phyloP scores from a whole-genome alignment of 257 asterid species.

The Solanum bulbocastanum region DNA sequence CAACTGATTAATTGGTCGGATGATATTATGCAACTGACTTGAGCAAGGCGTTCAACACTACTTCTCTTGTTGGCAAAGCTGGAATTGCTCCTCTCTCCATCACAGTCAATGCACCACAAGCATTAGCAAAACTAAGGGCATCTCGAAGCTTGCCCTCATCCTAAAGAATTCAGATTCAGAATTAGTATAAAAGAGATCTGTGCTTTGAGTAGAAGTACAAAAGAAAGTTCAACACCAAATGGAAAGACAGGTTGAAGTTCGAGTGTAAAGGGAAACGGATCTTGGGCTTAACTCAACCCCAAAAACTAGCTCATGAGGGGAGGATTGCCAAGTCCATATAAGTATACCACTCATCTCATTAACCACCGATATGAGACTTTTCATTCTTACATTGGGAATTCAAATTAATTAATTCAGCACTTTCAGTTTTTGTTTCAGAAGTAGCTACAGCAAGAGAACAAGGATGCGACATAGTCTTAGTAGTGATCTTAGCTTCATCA shows the following conservation, averaged over 20 bases:
- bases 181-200: background rate
- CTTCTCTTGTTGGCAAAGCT: slow-evolving; percentile 70
- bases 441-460: background rate
- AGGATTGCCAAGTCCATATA: background rate
- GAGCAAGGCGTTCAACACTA: slow-evolving; percentile 53
- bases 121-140: slow-evolving; percentile 80
- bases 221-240: background rate
- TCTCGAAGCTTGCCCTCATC: slow-evolving; percentile 69
- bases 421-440: background rate
- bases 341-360: background rate
- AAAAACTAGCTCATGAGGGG: background rate
- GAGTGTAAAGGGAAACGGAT: background rate
- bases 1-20: background rate
- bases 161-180: slow-evolving; percentile 18
- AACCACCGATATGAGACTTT: background rate
- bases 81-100: slow-evolving; percentile 96
- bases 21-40: slow-evolving; percentile 30
- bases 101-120: slow-evolving; percentile 91
- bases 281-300: background rate
- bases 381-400: background rate
- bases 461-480: background rate
- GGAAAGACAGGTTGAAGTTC: background rate
- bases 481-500: background rate
- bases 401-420: background rate
- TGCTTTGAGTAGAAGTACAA: background rate